Percentiles rank a stretch among this genome's conserved stretches.
Evolutionary conservation across 192 early-diverging fungal genomes (phyloP).

Genomic region (Backusella circina): DNA sequence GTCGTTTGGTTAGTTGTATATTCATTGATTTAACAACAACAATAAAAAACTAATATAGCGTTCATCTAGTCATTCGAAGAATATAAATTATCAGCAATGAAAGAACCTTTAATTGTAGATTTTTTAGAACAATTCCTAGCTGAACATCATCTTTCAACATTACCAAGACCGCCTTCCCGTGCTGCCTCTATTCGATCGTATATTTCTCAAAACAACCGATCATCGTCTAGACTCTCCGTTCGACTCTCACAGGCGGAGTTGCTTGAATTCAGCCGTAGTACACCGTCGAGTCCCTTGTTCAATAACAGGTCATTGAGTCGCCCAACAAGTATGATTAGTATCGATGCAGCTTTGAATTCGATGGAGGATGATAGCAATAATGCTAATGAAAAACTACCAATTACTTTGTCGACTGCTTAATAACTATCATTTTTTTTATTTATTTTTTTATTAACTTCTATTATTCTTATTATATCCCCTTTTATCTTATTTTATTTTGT

Average conservation of each 20-base stretch:
- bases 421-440: not conserved
- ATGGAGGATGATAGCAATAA: slow-evolving; percentile 1
- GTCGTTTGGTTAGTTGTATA: slow-evolving; percentile 53
- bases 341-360: slow-evolving; percentile 23
- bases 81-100: slow-evolving; percentile 76
- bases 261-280: slow-evolving; percentile 24
- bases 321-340: slow-evolving; percentile 26
- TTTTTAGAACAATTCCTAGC: slow-evolving; percentile 74
- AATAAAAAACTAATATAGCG: not conserved
- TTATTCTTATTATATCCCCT: not conserved
- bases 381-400: not conserved
- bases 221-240: slow-evolving; percentile 25
- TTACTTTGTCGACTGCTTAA: not conserved
- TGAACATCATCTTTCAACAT: slow-evolving; percentile 39
- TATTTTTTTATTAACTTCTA: not conserved
- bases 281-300: slow-evolving; percentile 1
- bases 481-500: not conserved
- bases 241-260: slow-evolving; percentile 34
- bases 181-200: slow-evolving; percentile 29
- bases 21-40: not conserved
- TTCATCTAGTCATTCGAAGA: slow-evolving; percentile 59
- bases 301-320: slow-evolving; percentile 16
- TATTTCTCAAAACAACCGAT: slow-evolving; percentile 13
- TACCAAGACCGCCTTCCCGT: slow-evolving; percentile 15
- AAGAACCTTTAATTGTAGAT: slow-evolving; percentile 75